Percentiles rank a stretch among this genome's conserved stretches.
Conservation (phyloP, 2,329 filamentous ascomycete genomes). For the Emmonsia crescens region DNA sequence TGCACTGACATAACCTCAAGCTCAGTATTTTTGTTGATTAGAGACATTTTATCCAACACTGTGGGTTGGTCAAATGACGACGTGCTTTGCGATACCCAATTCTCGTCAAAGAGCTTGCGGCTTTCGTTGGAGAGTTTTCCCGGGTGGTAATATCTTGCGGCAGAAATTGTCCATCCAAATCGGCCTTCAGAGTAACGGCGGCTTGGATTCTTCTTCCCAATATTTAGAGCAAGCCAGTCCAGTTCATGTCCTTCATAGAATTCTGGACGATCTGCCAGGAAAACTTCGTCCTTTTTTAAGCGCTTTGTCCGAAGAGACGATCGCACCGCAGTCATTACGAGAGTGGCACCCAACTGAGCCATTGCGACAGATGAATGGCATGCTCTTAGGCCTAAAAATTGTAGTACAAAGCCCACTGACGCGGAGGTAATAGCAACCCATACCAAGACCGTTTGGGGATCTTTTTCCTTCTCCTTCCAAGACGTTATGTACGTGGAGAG, state of each 20-base stretch:
- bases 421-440: conserved; percentile 5
- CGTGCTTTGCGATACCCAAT: background rate
- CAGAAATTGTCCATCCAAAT: background rate
- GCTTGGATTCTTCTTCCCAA: background rate
- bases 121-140: background rate
- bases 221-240: conserved; percentile 3
- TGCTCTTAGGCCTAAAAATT: conserved; percentile 17
- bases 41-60: background rate
- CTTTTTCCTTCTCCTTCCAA: conserved; percentile 1
- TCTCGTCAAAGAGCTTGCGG: background rate
- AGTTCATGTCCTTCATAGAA: background rate
- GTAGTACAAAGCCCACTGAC: conserved; percentile 12
- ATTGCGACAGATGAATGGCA: conserved; percentile 15
- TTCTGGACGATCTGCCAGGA: background rate
- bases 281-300: background rate
- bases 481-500: conserved; percentile 4
- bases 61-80: background rate
- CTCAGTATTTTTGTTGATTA: background rate
- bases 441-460: background rate
- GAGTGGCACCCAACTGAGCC: conserved; percentile 12
- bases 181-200: no score
- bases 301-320: conserved; percentile 10
- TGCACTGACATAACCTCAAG: background rate
- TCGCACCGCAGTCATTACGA: conserved; percentile 15
- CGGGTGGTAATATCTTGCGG: background rate